Evolutionary conservation across 2,329 filamentous ascomycete species (phyloP), one percentile per base, ranked within the genome.

Genomic region (Chrysoporthe austroafricana): DNA sequence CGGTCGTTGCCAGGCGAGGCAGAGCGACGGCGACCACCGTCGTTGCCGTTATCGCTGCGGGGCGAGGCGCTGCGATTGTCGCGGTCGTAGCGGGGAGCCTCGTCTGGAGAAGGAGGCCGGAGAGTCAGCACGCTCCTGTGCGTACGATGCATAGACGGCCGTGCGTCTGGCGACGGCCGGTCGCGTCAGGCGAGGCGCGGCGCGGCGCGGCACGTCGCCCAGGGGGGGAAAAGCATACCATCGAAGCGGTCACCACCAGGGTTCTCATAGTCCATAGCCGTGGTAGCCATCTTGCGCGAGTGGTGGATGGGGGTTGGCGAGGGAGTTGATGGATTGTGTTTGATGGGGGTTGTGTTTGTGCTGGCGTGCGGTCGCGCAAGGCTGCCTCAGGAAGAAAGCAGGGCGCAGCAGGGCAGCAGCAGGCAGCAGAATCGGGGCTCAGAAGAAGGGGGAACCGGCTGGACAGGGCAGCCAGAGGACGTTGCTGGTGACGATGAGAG

Each of bases 201-300:
- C 42, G 26, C 39, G 46, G 44, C 54, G 48, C 56, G 67, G 67
- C 39, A 58, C 14, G 48, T 32, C 21, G 39, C 4, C 13, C 2
- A 58, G 71, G 65, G 63, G 46, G 14, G 58, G 74, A 18, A 48
- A 66, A 56, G 75, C 83, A 73, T 81, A 90, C 88, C 88, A 75
- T 90, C 88, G 72, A 89, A 90, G 70, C 86, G 87, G 78, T 89
- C 86, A 75, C 87, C 87, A 74, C 88, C 89, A 71, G 88, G 86
- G 76, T 86, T 86, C 78, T 91, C 88, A 78, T 91, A 91, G 76
- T 91, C 88, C 88, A 91, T 91, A 72, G 87, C 85, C 54, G 86
- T 88, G 71, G 87, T 88, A 66, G 86, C 86, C 86, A 89, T 89
- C 52, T 69, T 73, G 72, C 71, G 77, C 73, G 70, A 73, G 44